A percentile compares a stretch with the other conserved stretches of the same genome.
Evolutionary conservation across 768 basidiomycete species (phyloP).

Genomic region (Auriscalpium orientale): DNA sequence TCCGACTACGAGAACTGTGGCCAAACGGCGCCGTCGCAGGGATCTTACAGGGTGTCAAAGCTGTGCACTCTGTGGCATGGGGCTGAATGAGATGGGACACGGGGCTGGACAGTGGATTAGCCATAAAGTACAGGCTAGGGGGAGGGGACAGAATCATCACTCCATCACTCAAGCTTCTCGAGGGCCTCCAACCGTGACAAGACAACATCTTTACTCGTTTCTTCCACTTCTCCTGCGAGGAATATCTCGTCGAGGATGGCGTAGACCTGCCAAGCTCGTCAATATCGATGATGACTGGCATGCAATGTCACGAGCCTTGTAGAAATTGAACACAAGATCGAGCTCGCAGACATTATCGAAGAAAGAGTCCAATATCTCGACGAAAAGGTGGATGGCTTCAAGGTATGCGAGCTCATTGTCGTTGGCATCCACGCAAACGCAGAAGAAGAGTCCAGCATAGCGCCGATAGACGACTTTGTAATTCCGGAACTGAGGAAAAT

Average conservation of each 20-base stretch:
- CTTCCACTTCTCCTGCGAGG: slow-evolving; percentile 96
- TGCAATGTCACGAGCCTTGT: slow-evolving; percentile 48
- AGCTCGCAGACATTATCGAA: slow-evolving; percentile 99
- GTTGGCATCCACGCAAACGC: slow-evolving; percentile 94
- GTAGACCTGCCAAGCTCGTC: slow-evolving; percentile 59
- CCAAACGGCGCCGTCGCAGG: no score
- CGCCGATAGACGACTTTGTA: slow-evolving; percentile 97
- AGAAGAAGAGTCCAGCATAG: slow-evolving; percentile 97
- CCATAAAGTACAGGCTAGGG: no score
- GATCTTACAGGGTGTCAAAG: no score
- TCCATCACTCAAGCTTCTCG: slow-evolving; percentile 78
- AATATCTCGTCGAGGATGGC: slow-evolving; percentile 98
- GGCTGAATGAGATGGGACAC: no score
- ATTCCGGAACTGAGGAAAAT: slow-evolving; percentile 72
- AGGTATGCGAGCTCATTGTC: slow-evolving; percentile 97
- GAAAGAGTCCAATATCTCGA: slow-evolving; percentile 97
- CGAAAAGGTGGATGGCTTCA: slow-evolving; percentile 97
- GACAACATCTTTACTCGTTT: slow-evolving; percentile 96
- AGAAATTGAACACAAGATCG: slow-evolving; percentile 98
- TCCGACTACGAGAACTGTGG: no score
- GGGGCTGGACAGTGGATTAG: no score
- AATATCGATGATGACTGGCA: not conserved
- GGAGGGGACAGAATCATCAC: no score
- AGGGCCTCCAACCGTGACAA: slow-evolving; percentile 83
- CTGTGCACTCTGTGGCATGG: no score